Conservation (phyloP, 2,329 filamentous ascomycete genomes). For the Botrytis sinoallii region DNA sequence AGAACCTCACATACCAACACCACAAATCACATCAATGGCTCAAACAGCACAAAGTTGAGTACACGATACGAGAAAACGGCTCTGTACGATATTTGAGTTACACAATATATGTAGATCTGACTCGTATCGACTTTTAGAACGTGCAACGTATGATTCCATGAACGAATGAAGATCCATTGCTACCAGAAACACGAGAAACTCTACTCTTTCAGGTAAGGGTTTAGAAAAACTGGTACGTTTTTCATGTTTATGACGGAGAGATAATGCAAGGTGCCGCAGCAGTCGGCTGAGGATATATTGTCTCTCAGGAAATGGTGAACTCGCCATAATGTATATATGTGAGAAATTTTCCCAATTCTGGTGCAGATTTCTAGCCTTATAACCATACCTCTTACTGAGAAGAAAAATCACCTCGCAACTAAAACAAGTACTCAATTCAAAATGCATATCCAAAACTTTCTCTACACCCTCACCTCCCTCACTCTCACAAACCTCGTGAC, state of each 20-base stretch:
- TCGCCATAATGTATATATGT: neutral
- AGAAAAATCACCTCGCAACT: neutral
- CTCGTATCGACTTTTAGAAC: neutral
- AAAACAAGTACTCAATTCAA: neutral
- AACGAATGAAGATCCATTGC: neutral
- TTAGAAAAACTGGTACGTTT: neutral
- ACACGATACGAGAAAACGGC: neutral
- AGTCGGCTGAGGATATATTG: too few relatives aligned
- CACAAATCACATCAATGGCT: neutral
- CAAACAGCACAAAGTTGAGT: neutral
- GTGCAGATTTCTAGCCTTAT: too few relatives aligned
- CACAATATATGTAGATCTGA: neutral
- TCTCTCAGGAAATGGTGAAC: neutral
- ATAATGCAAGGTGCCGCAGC: neutral
- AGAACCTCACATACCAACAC: neutral
- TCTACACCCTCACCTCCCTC: neutral
- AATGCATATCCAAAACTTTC: neutral
- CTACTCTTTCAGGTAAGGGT: neutral
- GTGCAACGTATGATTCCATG: neutral
- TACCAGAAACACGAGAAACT: neutral
- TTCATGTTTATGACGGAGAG: neutral
- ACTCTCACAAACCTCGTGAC: conserved; percentile 8
- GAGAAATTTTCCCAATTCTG: neutral
- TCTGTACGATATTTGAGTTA: neutral
- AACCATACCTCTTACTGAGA: neutral